Evolutionary conservation across 192 early-diverging fungal species (phyloP).

Genomic region (Coemansia sp.): DNA sequence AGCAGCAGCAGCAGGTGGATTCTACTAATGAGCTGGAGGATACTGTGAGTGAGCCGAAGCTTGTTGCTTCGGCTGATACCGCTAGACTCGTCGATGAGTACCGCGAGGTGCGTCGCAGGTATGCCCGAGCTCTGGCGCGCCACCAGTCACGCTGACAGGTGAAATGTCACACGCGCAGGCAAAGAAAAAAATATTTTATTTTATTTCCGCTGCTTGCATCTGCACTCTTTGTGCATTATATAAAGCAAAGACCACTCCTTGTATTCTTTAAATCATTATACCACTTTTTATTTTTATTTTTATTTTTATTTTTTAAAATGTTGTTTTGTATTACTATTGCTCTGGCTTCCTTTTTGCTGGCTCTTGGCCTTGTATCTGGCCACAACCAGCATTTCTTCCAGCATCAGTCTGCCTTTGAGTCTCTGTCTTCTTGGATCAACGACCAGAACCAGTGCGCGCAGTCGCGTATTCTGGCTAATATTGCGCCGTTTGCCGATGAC

Average conservation of each 20-base stretch:
- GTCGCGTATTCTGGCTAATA: slow-evolving; percentile 31
- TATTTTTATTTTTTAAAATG: not conserved
- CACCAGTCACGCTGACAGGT: slow-evolving; percentile 9
- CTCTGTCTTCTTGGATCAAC: slow-evolving; percentile 19
- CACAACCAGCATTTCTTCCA: not conserved
- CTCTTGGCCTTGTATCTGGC: not conserved
- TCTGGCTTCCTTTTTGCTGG: not conserved
- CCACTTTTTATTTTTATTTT: not conserved
- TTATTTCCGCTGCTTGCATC: not conserved
- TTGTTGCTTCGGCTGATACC: not conserved
- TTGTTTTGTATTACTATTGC: not conserved
- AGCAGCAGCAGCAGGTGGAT: not conserved
- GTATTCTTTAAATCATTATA: no score
- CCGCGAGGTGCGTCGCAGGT: slow-evolving; percentile 26
- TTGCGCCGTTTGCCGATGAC: slow-evolving; percentile 31
- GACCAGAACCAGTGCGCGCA: slow-evolving; percentile 10
- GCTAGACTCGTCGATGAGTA: slow-evolving; percentile 32
- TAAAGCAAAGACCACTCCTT: no score
- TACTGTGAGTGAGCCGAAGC: not conserved
- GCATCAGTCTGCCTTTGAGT: not conserved
- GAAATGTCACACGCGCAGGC: no score
- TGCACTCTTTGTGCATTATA: no score
- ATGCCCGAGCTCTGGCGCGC: slow-evolving; percentile 25
- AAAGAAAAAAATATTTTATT: not conserved
- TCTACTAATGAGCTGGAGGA: not conserved